These are phyloP conservation scores for Backusella sp. DNA, from an alignment of 192 early-diverging fungal genomes.

Conservation along the genomic window DNA sequence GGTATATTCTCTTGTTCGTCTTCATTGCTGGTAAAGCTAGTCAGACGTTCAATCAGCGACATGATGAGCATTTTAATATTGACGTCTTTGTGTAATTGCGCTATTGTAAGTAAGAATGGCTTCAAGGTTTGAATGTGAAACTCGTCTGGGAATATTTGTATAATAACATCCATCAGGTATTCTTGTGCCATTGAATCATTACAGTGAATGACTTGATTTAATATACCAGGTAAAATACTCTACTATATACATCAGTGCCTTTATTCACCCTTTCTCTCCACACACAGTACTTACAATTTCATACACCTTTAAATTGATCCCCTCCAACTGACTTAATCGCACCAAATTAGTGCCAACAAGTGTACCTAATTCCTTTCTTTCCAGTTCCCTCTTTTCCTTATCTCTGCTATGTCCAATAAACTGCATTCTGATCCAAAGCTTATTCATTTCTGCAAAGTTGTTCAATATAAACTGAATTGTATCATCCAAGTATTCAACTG, in stretches of 20 bases:
- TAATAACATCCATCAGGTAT: constrained; percentile 99
- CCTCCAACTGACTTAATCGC: constrained; percentile 90
- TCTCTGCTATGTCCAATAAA: constrained; percentile 93
- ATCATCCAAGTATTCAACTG: constrained; percentile 46
- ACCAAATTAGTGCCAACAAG: constrained; percentile 97
- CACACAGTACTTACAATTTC: constrained; percentile 47
- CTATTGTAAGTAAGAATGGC: constrained; percentile 84
- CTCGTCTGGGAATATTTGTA: constrained; percentile 97
- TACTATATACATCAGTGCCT: constrained; percentile 20
- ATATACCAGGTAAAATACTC: constrained; percentile 85
- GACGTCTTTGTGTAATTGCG: constrained; percentile 85
- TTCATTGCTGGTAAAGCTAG: constrained; percentile 83
- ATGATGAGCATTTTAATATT: constrained; percentile 97
- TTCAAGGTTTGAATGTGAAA: constrained; percentile 92
- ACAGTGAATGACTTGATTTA: constrained; percentile 96
- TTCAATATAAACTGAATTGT: constrained; percentile 94
- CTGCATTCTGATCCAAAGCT: constrained; percentile 98
- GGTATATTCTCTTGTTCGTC: constrained; percentile 69
- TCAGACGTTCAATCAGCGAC: constrained; percentile 89
- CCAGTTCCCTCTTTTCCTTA: constrained; percentile 91
- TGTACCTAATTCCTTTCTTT: constrained; percentile 93
- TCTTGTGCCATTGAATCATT: constrained; percentile 98
- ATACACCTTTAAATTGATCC: constrained; percentile 83
- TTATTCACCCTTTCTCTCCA: neutral
- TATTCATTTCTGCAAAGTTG: constrained; percentile 99